phyloP scores from a whole-genome alignment of 352 stramenopile species.

The Phytopythium boreale region DNA sequence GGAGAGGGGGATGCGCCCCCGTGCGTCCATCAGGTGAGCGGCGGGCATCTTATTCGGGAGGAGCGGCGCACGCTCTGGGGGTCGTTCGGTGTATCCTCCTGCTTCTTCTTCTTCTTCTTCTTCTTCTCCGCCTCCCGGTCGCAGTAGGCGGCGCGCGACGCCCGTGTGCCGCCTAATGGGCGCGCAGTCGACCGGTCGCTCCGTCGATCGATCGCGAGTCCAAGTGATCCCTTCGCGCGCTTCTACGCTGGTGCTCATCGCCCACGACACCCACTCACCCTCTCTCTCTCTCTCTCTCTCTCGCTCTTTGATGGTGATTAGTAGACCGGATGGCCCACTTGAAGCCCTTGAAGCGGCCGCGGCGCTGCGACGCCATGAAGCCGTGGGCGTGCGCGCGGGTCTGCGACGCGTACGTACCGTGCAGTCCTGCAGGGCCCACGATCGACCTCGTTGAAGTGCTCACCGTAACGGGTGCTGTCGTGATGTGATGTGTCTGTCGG shows the following conservation, averaged over 20 bases:
- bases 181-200: not conserved
- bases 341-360: not conserved
- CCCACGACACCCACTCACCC: not conserved
- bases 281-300: not conserved
- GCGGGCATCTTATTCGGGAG: not conserved
- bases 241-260: not conserved
- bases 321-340: not conserved
- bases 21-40: not conserved
- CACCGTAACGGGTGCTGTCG: not conserved
- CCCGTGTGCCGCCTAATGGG: no score
- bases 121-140: no score
- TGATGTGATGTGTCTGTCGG: not conserved
- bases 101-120: not conserved
- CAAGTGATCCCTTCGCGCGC: not conserved
- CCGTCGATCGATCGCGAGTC: not conserved
- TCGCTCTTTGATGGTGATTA: not conserved
- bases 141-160: no score
- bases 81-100: no score
- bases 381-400: not conserved
- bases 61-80: no score
- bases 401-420: not conserved
- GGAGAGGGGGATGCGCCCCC: not conserved
- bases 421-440: no score
- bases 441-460: not conserved
- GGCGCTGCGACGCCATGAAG: not conserved